phyloP scores from a whole-genome alignment of 2,329 filamentous ascomycete genomes.

The Emmonsiellopsis sp. region DNA sequence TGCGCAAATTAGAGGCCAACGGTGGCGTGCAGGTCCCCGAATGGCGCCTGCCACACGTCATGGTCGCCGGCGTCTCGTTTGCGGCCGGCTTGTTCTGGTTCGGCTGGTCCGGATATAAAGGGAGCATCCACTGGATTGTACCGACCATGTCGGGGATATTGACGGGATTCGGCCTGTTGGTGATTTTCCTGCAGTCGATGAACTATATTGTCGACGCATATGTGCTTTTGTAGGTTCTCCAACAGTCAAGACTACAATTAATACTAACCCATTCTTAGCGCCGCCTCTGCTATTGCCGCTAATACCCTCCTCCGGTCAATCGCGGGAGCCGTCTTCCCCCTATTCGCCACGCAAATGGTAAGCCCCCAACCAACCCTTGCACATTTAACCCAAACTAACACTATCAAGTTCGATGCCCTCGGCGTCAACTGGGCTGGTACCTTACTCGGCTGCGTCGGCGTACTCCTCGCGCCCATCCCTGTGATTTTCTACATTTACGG shows the following conservation, averaged over 20 bases:
- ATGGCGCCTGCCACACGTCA: constrained; percentile 39
- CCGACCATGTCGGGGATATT: constrained; percentile 33
- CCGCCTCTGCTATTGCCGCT: constrained; percentile 42
- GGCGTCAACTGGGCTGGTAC: constrained; percentile 24
- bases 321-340: constrained; percentile 31
- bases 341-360: constrained; percentile 26
- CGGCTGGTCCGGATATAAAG: constrained; percentile 31
- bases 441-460: constrained; percentile 22
- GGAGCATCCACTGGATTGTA: constrained; percentile 31
- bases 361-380: not conserved
- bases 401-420: constrained; percentile 20
- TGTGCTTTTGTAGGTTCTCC: constrained; percentile 19
- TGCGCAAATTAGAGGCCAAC: constrained; percentile 26
- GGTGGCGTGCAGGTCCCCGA: constrained; percentile 29
- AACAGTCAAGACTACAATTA: not conserved
- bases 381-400: not conserved
- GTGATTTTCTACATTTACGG: constrained; percentile 23
- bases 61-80: constrained; percentile 38
- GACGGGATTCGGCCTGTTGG: constrained; percentile 40
- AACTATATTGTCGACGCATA: constrained; percentile 36
- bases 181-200: constrained; percentile 40
- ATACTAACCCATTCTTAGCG: constrained; percentile 20
- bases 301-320: constrained; percentile 42
- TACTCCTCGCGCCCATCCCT: constrained; percentile 21
- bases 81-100: constrained; percentile 36